These are phyloP conservation scores for Apiospora koreana DNA, from an alignment of 2,329 filamentous ascomycete species.

Conservation along the genomic window DNA sequence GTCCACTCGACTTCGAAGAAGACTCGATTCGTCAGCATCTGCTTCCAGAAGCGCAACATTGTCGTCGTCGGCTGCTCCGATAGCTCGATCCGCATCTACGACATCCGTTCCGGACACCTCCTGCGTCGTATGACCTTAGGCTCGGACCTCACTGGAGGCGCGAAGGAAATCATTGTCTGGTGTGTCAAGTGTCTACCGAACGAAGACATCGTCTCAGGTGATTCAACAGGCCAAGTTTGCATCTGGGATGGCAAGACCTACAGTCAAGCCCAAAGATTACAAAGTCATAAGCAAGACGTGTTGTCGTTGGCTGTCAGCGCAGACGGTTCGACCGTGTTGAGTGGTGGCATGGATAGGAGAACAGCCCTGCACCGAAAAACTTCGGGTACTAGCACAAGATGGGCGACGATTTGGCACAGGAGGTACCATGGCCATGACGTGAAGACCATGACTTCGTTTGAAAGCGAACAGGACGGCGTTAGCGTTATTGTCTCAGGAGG, in stretches of 20 bases:
- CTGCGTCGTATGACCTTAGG: slow-evolving; percentile 85
- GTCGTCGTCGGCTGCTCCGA: slow-evolving; percentile 94
- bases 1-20: slow-evolving; percentile 79
- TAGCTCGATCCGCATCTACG: slow-evolving; percentile 86
- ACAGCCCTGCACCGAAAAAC: slow-evolving; percentile 80
- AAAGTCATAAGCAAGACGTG: slow-evolving; percentile 58
- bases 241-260: slow-evolving; percentile 95
- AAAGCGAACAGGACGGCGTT: slow-evolving; percentile 65
- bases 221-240: slow-evolving; percentile 89
- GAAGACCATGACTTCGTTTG: slow-evolving; percentile 89
- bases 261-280: slow-evolving; percentile 81
- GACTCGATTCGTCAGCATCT: slow-evolving; percentile 85
- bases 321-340: slow-evolving; percentile 69
- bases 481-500: slow-evolving; percentile 92
- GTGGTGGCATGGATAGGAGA: slow-evolving; percentile 87
- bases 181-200: slow-evolving; percentile 84
- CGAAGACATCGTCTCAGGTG: slow-evolving; percentile 90
- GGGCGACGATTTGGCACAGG: slow-evolving; percentile 84
- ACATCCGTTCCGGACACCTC: slow-evolving; percentile 75
- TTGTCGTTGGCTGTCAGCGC: slow-evolving; percentile 11
- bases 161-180: slow-evolving; percentile 90
- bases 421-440: slow-evolving; percentile 93
- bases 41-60: slow-evolving; percentile 81
- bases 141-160: slow-evolving; percentile 71
- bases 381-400: slow-evolving; percentile 62